A percentile compares a stretch with the other conserved stretches of the same genome.
These are phyloP conservation scores for Elongisporangium prolatum DNA, from an alignment of 352 stramenopile genomes.

Conservation along the genomic window DNA sequence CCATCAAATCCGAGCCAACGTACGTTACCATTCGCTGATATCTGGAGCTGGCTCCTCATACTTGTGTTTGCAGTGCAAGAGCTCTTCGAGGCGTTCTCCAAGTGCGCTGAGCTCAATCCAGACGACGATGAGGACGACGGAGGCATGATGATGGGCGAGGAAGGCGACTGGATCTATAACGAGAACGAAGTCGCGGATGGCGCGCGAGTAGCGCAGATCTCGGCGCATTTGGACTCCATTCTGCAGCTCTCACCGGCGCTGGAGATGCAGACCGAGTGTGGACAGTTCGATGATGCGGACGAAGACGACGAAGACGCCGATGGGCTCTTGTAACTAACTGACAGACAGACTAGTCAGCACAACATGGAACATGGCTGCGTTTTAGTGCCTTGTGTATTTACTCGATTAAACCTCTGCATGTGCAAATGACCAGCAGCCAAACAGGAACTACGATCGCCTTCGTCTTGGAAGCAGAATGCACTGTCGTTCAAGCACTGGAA, in stretches of 20 bases:
- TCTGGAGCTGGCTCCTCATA: not conserved
- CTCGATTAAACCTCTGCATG: not conserved
- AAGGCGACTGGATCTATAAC: slow-evolving; percentile 79
- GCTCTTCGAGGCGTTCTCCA: slow-evolving; percentile 72
- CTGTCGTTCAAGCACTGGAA: not conserved
- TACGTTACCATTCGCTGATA: slow-evolving; percentile 20
- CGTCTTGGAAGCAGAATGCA: not conserved
- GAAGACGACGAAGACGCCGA: slow-evolving; percentile 36
- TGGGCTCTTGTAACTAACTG: not conserved
- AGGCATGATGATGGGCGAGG: slow-evolving; percentile 8
- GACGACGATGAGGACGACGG: slow-evolving; percentile 48
- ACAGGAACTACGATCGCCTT: not conserved
- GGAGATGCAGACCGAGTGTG: slow-evolving; percentile 29
- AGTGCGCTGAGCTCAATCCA: slow-evolving; percentile 80
- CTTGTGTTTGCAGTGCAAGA: slow-evolving; percentile 42
- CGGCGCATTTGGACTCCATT: slow-evolving; percentile 66
- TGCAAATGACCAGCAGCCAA: not conserved
- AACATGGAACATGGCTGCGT: not conserved
- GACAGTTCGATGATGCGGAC: slow-evolving; percentile 81
- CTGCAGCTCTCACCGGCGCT: slow-evolving; percentile 52
- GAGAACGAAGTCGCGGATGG: slow-evolving; percentile 67
- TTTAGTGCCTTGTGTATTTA: not conserved
- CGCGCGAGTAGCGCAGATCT: slow-evolving; percentile 53
- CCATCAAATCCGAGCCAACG: slow-evolving; percentile 53
- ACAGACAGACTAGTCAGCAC: not conserved